Percentiles rank a stretch among this genome's conserved stretches.
Evolutionary conservation across 139 green algal genomes (phyloP).

Genomic region (Deuterostichococcus epilithicus): DNA sequence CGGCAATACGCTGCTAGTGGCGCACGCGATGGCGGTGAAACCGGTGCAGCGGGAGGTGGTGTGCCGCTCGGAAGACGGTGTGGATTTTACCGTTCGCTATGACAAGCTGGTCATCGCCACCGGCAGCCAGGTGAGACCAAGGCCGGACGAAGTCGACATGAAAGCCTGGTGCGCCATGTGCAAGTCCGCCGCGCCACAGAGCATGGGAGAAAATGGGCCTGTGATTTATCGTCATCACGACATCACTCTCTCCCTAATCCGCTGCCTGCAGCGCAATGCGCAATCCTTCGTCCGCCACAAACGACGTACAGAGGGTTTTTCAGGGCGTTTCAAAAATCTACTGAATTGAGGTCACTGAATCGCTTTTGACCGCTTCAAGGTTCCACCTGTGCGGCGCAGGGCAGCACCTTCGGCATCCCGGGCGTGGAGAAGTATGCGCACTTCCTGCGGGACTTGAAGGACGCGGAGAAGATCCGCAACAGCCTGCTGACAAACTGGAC

Average conservation of each 20-base stretch:
- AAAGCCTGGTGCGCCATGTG: no score
- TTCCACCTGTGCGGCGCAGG: constrained; percentile 32
- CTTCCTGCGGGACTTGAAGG: constrained; percentile 63
- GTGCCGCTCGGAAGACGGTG: constrained; percentile 40
- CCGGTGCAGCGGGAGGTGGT: constrained; percentile 5
- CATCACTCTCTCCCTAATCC: no score
- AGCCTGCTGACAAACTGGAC: constrained; percentile 69
- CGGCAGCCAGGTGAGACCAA: constrained; percentile 42
- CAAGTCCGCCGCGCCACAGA: no score
- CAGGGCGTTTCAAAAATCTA: no score
- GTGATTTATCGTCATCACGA: no score
- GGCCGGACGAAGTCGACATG: background rate
- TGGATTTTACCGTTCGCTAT: constrained; percentile 61
- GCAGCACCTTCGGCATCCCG: constrained; percentile 84
- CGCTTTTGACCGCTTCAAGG: background rate
- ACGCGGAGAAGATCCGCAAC: constrained; percentile 54
- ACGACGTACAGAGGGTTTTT: no score
- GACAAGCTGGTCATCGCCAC: constrained; percentile 78
- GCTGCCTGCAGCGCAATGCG: no score
- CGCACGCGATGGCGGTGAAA: constrained; percentile 23
- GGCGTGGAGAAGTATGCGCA: constrained; percentile 75
- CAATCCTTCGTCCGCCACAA: no score
- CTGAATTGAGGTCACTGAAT: no score
- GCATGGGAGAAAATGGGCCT: no score
- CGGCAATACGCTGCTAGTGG: constrained; percentile 20